phyloP scores from a whole-genome alignment of 805 yeast species.

The Suhomyces pyralidae region DNA sequence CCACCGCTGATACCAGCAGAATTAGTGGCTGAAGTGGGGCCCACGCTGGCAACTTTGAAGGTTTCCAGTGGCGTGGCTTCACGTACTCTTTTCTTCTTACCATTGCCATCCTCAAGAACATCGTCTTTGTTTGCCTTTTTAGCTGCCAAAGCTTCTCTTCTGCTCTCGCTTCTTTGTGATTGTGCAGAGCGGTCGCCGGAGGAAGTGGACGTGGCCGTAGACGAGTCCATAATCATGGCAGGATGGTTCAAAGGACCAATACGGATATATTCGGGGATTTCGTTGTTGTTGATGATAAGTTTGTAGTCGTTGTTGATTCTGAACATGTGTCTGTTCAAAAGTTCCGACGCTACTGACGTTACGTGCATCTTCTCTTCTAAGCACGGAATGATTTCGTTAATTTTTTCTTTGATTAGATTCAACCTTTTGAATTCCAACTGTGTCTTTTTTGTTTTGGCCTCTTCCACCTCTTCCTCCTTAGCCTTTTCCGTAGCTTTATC shows the following conservation, averaged over 20 bases:
- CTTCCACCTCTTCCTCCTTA: not conserved
- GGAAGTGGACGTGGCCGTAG: slow-evolving; percentile 35
- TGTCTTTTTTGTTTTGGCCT: not conserved
- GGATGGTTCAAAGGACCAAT: slow-evolving; percentile 85
- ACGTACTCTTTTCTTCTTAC: slow-evolving; percentile 13
- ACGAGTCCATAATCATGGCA: slow-evolving; percentile 69
- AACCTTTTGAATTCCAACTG: slow-evolving; percentile 29
- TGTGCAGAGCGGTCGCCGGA: slow-evolving; percentile 55
- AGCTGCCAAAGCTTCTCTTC: slow-evolving; percentile 93
- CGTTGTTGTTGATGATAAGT: slow-evolving; percentile 63
- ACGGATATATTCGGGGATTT: slow-evolving; percentile 76
- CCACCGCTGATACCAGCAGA: slow-evolving; percentile 3
- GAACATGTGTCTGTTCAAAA: slow-evolving; percentile 61
- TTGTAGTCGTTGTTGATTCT: slow-evolving; percentile 81
- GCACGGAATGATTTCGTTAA: slow-evolving; percentile 80
- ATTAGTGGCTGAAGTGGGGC: not conserved
- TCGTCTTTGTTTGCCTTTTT: slow-evolving; percentile 57
- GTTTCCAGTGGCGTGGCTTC: slow-evolving; percentile 23
- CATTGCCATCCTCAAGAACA: slow-evolving; percentile 21
- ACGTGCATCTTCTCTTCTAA: slow-evolving; percentile 97
- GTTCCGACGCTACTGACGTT: slow-evolving; percentile 84
- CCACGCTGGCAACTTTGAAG: not conserved
- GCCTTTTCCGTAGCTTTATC: not conserved
- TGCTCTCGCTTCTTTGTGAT: slow-evolving; percentile 73
- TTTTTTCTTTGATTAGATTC: slow-evolving; percentile 40